Evolutionary conservation across 2,329 filamentous ascomycete genomes (phyloP).

Genomic region (Chrysoporthe cubensis): DNA sequence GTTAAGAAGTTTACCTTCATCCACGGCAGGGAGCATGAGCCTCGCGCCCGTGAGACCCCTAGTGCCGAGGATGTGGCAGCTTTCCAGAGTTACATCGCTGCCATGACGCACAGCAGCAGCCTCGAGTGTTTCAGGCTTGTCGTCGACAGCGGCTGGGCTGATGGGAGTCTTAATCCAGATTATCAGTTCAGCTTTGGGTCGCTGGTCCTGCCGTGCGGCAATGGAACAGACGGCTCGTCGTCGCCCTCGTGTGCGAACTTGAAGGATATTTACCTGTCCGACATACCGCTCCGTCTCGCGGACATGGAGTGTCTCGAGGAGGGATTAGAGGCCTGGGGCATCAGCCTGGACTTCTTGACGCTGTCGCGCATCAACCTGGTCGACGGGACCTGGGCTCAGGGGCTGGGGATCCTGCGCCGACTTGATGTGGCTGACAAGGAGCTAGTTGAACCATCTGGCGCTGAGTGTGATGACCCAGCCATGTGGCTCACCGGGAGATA

Average conservation of each 20-base stretch:
- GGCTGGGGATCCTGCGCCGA: conserved; percentile 16
- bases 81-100: conserved; percentile 10
- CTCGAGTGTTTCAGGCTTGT: conserved; percentile 20
- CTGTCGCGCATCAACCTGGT: conserved; percentile 14
- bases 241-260: not conserved
- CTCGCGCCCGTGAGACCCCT: not conserved
- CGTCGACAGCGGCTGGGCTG: conserved; percentile 20
- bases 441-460: conserved; percentile 15
- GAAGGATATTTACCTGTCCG: conserved; percentile 18
- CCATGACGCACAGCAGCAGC: conserved; percentile 17
- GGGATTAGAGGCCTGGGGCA: not conserved
- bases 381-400: conserved; percentile 19
- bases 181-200: not conserved
- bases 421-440: conserved; percentile 19
- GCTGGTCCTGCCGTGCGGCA: not conserved
- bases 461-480: conserved; percentile 14
- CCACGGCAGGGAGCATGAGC: not conserved
- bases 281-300: conserved; percentile 10
- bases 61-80: conserved; percentile 3
- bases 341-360: conserved; percentile 21
- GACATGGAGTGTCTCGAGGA: conserved; percentile 13
- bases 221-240: not conserved
- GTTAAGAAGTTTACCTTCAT: conserved; percentile 21
- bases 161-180: conserved; percentile 2
- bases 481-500: conserved; percentile 6